Conservation (phyloP, 331 rosid species). For the Rhamnella rubrinervis region DNA sequence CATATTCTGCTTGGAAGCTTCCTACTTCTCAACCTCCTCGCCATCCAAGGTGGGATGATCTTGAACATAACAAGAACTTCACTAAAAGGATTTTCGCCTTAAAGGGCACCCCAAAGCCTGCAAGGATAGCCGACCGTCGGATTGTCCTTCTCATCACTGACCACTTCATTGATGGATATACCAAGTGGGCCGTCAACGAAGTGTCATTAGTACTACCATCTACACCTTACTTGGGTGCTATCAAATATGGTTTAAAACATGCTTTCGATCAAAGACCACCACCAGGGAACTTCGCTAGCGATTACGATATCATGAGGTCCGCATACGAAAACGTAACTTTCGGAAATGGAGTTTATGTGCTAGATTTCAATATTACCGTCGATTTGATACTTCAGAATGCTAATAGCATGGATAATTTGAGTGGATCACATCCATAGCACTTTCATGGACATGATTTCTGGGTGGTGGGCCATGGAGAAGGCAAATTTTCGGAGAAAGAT, state of each 20-base stretch:
- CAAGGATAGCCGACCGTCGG: conserved; percentile 32
- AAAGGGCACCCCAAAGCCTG: conserved; percentile 62
- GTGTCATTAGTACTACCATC: conserved; percentile 57
- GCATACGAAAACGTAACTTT: conserved; percentile 29
- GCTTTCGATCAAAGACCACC: conserved; percentile 40
- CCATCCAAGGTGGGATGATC: conserved; percentile 70
- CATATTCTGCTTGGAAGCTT: conserved; percentile 46
- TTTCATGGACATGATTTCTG: conserved; percentile 91
- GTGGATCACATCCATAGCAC: conserved; percentile 82
- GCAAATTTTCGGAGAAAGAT: conserved; percentile 43
- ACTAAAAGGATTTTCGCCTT: conserved; percentile 42
- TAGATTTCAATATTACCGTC: conserved; percentile 28
- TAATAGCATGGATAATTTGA: conserved; percentile 29
- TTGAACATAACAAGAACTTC: conserved; percentile 55
- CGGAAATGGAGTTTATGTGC: conserved; percentile 54
- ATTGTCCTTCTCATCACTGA: conserved; percentile 74
- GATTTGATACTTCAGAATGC: conserved; percentile 72
- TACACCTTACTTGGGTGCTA: conserved; percentile 70
- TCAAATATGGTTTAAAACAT: conserved; percentile 37
- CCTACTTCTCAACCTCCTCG: conserved; percentile 61
- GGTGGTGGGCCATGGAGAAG: conserved; percentile 81
- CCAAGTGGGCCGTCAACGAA: conserved; percentile 75
- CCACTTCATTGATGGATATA: conserved; percentile 42
- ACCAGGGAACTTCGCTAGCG: conserved; percentile 31
- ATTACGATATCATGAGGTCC: conserved; percentile 43